These are phyloP conservation scores for Starmerella geochares DNA, from an alignment of 805 yeast species.

Conservation along the genomic window DNA sequence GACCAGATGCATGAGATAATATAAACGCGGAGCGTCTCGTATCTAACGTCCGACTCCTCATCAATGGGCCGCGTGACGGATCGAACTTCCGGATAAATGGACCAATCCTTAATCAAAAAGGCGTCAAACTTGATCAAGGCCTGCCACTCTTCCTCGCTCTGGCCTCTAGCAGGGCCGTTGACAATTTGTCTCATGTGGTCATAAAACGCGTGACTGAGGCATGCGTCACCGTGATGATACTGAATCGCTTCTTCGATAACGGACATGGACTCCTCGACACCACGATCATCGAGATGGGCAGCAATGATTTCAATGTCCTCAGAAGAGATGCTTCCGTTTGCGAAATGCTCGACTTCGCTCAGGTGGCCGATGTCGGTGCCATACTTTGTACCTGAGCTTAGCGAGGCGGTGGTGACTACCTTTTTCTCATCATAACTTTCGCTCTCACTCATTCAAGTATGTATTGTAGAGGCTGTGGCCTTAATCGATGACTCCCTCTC, in stretches of 20 bases:
- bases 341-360: constrained; percentile 2
- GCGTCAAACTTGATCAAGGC: constrained; percentile 34
- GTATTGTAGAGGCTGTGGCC: neutral
- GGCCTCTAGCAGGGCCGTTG: constrained; percentile 11
- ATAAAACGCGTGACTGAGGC: constrained; percentile 36
- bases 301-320: constrained; percentile 15
- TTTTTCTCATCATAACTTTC: neutral
- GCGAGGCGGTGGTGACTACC: neutral
- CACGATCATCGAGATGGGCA: constrained; percentile 24
- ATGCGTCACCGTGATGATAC: constrained; percentile 41
- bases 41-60: constrained; percentile 36
- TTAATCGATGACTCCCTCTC: neutral
- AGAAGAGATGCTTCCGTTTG: constrained; percentile 3
- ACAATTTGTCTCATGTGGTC: constrained; percentile 31
- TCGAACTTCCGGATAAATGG: constrained; percentile 55
- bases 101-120: constrained; percentile 35
- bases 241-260: constrained; percentile 36
- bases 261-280: constrained; percentile 34
- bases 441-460: neutral
- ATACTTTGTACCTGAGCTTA: neutral
- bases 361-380: constrained; percentile 1
- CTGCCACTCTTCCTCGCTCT: constrained; percentile 24
- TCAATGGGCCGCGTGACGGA: constrained; percentile 45
- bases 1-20: constrained; percentile 42
- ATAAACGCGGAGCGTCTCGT: constrained; percentile 45